Evolutionary conservation across 2,329 filamentous ascomycete genomes (phyloP).

Genomic region (Penicillium sp.): DNA sequence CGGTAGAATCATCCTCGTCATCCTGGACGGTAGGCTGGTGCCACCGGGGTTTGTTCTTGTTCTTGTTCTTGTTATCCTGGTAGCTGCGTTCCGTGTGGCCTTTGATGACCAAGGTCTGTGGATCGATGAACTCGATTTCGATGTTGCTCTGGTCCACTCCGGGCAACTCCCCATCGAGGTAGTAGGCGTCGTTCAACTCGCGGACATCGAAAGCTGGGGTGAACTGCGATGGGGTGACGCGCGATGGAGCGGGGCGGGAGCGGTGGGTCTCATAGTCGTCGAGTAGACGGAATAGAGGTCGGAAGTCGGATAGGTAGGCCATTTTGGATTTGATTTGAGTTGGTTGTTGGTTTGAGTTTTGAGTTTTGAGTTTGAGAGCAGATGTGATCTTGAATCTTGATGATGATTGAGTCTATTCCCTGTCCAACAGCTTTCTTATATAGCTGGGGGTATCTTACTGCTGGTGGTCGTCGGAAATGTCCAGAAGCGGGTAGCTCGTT

Average conservation of each 20-base stretch:
- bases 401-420: neutral
- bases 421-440: slow-evolving; percentile 5
- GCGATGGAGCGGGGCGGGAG: slow-evolving; percentile 17
- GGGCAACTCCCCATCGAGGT: slow-evolving; percentile 45
- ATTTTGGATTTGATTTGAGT: slow-evolving; percentile 28
- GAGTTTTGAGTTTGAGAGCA: neutral
- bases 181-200: slow-evolving; percentile 39
- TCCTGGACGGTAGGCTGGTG: slow-evolving; percentile 54
- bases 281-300: slow-evolving; percentile 42
- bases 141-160: slow-evolving; percentile 43
- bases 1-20: slow-evolving; percentile 27
- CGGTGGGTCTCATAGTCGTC: slow-evolving; percentile 40
- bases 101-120: slow-evolving; percentile 43
- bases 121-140: slow-evolving; percentile 46
- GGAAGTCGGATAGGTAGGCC: slow-evolving; percentile 40
- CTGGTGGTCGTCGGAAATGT: slow-evolving; percentile 12
- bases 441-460: slow-evolving; percentile 1
- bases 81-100: slow-evolving; percentile 38
- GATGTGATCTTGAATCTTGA: no score
- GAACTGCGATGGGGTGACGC: slow-evolving; percentile 27
- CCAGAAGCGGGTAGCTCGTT: slow-evolving; percentile 17
- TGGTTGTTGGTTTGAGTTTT: slow-evolving; percentile 3
- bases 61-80: slow-evolving; percentile 4
- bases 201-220: slow-evolving; percentile 44
- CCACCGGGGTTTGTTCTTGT: slow-evolving; percentile 22